Conservation (phyloP, 139 green algal species). For the Nannochloris sp. region DNA sequence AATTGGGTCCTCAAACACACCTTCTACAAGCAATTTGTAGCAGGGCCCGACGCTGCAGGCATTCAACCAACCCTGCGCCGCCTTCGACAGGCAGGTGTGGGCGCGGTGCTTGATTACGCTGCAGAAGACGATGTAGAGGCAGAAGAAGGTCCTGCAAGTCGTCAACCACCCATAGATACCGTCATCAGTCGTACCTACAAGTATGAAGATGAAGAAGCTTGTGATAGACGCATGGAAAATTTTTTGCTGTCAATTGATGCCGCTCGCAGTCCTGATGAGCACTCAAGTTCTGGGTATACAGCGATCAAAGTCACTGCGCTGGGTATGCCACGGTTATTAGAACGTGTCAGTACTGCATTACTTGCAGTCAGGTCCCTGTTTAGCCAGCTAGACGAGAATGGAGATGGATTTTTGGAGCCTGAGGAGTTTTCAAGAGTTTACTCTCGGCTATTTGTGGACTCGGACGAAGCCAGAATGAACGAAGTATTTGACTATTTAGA, state of each 20-base stretch:
- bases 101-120: constrained; percentile 55
- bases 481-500: constrained; percentile 37
- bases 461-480: constrained; percentile 12
- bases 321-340: constrained; percentile 69
- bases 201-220: constrained; percentile 58
- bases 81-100: constrained; percentile 32
- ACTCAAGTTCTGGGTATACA: constrained; percentile 69
- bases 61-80: constrained; percentile 43
- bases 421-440: constrained; percentile 46
- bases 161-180: not conserved
- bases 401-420: constrained; percentile 32
- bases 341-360: constrained; percentile 51
- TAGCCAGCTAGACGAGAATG: constrained; percentile 52
- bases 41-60: constrained; percentile 43
- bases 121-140: constrained; percentile 44
- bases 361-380: constrained; percentile 58
- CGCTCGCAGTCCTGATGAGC: constrained; percentile 32
- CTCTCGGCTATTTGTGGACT: constrained; percentile 32
- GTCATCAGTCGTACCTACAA: constrained; percentile 52
- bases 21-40: constrained; percentile 86
- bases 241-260: constrained; percentile 63
- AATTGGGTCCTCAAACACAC: constrained; percentile 52
- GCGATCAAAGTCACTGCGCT: constrained; percentile 85
- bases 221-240: constrained; percentile 54
- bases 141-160: constrained; percentile 11